These are phyloP conservation scores for Nothophaeocryptopus gaeumannii DNA, from an alignment of 2,329 filamentous ascomycete species.

Conservation along the genomic window DNA sequence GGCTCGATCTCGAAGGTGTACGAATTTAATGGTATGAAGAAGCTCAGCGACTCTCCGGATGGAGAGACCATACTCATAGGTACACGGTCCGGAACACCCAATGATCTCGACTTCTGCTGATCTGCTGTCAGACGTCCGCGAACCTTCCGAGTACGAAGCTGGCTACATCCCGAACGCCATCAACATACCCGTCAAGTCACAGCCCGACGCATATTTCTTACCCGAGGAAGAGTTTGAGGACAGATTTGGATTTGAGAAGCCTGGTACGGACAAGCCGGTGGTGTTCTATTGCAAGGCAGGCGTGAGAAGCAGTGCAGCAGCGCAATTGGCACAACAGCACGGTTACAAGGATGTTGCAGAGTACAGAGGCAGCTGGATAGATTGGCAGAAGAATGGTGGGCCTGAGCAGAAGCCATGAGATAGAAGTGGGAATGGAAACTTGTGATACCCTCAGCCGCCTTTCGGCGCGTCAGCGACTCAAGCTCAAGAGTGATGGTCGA, in stretches of 20 bases:
- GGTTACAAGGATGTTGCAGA: constrained; percentile 72
- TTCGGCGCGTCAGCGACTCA: too few species aligned
- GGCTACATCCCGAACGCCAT: constrained; percentile 76
- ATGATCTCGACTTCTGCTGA: background rate
- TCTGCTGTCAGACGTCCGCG: constrained; percentile 61
- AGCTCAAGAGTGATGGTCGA: too few species aligned
- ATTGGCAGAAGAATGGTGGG: constrained; percentile 76
- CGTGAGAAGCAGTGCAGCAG: constrained; percentile 75
- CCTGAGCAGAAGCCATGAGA: constrained; percentile 40
- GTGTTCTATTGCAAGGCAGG: constrained; percentile 95
- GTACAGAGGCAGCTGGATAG: constrained; percentile 73
- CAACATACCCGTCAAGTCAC: constrained; percentile 75
- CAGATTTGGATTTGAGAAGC: constrained; percentile 74
- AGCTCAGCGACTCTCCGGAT: constrained; percentile 36
- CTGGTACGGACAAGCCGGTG: constrained; percentile 53
- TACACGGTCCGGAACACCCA: constrained; percentile 6
- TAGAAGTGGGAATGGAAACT: too few species aligned
- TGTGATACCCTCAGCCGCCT: too few species aligned
- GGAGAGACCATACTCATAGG: constrained; percentile 31
- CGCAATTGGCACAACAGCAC: constrained; percentile 69
- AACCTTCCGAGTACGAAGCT: constrained; percentile 62
- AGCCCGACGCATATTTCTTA: constrained; percentile 77
- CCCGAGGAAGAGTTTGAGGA: constrained; percentile 76
- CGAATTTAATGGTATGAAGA: constrained; percentile 41
- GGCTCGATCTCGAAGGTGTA: constrained; percentile 37